Evolutionary conservation across 441 rosid genomes (phyloP).

Genomic region (Hura crepitans): DNA sequence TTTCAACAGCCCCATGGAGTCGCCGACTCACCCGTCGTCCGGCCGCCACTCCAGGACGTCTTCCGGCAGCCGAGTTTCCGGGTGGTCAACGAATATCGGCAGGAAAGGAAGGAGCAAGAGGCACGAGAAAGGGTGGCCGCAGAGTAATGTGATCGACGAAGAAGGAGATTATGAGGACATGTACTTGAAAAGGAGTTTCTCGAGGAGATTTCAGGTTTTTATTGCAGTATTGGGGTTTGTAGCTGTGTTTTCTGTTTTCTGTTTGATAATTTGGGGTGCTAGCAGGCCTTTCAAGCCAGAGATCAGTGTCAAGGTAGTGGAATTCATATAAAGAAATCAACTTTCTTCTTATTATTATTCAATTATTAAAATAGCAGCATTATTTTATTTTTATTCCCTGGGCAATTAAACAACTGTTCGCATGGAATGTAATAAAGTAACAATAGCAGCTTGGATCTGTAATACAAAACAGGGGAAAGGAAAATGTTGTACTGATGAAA

Average conservation of each 20-base stretch:
- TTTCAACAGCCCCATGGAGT: slow-evolving; percentile 54
- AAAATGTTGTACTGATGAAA: neutral
- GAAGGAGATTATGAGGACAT: slow-evolving; percentile 55
- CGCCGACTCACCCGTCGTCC: slow-evolving; percentile 64
- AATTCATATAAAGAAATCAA: neutral
- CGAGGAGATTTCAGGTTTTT: slow-evolving; percentile 46
- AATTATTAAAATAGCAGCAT: neutral
- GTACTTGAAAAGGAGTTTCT: slow-evolving; percentile 31
- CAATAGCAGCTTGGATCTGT: too few relatives aligned
- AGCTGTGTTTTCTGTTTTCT: slow-evolving; percentile 53
- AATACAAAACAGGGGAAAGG: too few relatives aligned
- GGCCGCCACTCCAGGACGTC: slow-evolving; percentile 65
- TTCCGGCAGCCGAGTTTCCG: slow-evolving; percentile 63
- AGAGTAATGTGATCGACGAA: slow-evolving; percentile 53
- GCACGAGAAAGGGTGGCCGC: slow-evolving; percentile 60
- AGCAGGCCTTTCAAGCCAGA: slow-evolving; percentile 68
- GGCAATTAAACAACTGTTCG: neutral
- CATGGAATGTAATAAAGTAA: too few relatives aligned
- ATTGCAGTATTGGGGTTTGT: slow-evolving; percentile 42
- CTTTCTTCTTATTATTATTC: neutral
- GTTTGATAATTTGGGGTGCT: slow-evolving; percentile 79
- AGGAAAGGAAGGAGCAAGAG: slow-evolving; percentile 45
- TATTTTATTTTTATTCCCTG: neutral
- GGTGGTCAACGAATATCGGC: slow-evolving; percentile 36
- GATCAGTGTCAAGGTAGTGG: slow-evolving; percentile 51